phyloP scores from a whole-genome alignment of 1,284 basidiomycete species.

The Cutaneotrichosporon sp. region DNA sequence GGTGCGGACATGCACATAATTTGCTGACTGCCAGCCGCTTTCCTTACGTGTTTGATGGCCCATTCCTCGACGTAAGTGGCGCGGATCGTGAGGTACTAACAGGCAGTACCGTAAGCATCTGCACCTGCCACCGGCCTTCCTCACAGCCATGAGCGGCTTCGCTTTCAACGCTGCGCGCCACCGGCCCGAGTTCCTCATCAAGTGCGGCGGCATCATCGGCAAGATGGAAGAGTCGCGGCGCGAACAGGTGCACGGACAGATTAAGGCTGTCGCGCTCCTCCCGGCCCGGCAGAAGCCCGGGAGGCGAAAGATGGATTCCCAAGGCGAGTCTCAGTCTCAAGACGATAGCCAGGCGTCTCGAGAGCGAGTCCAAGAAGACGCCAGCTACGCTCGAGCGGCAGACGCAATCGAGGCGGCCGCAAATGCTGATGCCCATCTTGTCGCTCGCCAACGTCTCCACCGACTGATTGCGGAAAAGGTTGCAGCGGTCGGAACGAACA shows the following conservation, averaged over 20 bases:
- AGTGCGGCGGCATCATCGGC: conserved; percentile 7
- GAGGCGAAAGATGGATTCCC: background rate
- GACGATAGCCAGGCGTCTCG: background rate
- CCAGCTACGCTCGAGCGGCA: background rate
- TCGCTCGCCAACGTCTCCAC: background rate
- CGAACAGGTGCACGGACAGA: background rate
- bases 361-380: conserved; percentile 7
- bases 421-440: background rate
- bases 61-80: conserved; percentile 7
- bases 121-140: conserved; percentile 13
- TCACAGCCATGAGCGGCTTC: conserved; percentile 24
- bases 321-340: background rate
- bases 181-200: conserved; percentile 9
- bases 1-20: conserved; percentile 12
- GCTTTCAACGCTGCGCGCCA: conserved; percentile 18
- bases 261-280: conserved; percentile 2
- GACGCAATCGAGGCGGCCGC: background rate
- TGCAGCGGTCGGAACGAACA: conserved; percentile 18
- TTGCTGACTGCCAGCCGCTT: conserved; percentile 30
- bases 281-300: background rate
- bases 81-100: background rate
- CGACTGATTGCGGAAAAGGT: conserved; percentile 20
- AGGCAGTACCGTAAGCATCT: conserved; percentile 19
- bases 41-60: conserved; percentile 30
- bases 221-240: conserved; percentile 8